Conservation (phyloP, 176 grass and related monocot genomes). For the Aegilops longissima region DNA sequence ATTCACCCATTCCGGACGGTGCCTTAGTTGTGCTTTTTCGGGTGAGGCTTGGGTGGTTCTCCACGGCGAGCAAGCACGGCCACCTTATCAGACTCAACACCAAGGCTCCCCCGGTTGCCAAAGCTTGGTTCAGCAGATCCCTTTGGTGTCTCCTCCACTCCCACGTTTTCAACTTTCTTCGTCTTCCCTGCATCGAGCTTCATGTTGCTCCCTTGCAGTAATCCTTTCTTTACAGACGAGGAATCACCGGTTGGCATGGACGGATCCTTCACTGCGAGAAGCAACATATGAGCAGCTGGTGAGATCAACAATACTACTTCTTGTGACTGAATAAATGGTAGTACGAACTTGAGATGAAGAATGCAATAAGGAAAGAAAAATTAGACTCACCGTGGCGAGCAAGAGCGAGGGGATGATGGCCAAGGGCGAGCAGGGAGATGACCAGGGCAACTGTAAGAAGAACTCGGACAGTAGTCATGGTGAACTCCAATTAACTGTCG, state of each 20-base stretch:
- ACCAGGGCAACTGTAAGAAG: constrained; percentile 15
- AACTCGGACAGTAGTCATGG: not conserved
- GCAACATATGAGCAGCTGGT: not conserved
- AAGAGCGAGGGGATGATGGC: constrained; percentile 5
- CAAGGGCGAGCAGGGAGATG: constrained; percentile 21
- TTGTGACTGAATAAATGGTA: not conserved
- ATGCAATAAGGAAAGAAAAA: not conserved
- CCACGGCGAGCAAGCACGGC: constrained; percentile 15
- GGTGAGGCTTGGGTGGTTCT: constrained; percentile 49
- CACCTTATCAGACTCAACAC: constrained; percentile 6
- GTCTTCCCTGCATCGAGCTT: constrained; percentile 1
- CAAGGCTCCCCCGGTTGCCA: not conserved
- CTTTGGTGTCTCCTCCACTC: not conserved
- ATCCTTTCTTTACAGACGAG: not conserved
- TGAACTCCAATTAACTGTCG: not conserved
- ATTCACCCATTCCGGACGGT: not conserved
- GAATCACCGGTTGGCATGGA: not conserved
- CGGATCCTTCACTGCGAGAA: constrained; percentile 24
- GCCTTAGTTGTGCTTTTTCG: constrained; percentile 64
- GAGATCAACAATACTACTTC: not conserved
- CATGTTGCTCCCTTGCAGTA: not conserved
- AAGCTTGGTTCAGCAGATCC: not conserved
- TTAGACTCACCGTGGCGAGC: constrained; percentile 28
- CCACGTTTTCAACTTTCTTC: not conserved
- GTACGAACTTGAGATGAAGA: not conserved